Evolutionary conservation across 768 basidiomycete species (phyloP).

Genomic region (Astraeus odoratus): DNA sequence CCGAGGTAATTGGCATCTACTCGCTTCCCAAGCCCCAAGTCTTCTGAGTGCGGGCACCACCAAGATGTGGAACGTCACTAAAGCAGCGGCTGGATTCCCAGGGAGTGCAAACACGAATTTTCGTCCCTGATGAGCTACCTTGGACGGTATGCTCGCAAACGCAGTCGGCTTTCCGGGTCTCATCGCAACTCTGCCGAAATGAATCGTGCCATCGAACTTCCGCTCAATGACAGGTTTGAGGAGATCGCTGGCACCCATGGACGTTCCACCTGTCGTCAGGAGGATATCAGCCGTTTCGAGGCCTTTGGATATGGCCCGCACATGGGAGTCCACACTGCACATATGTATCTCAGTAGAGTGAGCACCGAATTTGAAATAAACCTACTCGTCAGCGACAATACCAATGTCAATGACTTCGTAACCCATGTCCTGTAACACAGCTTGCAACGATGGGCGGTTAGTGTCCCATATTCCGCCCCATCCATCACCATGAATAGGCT

Average conservation of each 20-base stretch:
- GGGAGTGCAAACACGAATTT: conserved; percentile 82
- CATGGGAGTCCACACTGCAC: conserved; percentile 50
- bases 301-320: conserved; percentile 48
- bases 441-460: conserved; percentile 72
- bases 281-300: conserved; percentile 64
- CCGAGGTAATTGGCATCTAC: conserved; percentile 49
- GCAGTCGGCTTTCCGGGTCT: conserved; percentile 89
- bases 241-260: conserved; percentile 85
- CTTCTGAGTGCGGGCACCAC: conserved; percentile 73
- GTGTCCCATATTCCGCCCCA: conserved; percentile 84
- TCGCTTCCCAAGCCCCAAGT: conserved; percentile 60
- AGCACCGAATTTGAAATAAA: background rate
- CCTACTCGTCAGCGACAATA: conserved; percentile 69
- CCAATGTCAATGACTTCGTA: conserved; percentile 78
- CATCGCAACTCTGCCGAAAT: conserved; percentile 81
- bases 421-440: conserved; percentile 63
- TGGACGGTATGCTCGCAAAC: conserved; percentile 67
- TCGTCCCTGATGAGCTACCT: conserved; percentile 21
- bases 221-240: conserved; percentile 86
- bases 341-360: background rate
- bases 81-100: conserved; percentile 82
- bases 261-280: conserved; percentile 84
- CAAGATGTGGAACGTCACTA: conserved; percentile 82
- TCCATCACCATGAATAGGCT: conserved; percentile 25
- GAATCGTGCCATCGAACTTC: conserved; percentile 64